phyloP scores from a whole-genome alignment of 495 filamentous ascomycete species.

The Lasiosphaeriaceae sp. region DNA sequence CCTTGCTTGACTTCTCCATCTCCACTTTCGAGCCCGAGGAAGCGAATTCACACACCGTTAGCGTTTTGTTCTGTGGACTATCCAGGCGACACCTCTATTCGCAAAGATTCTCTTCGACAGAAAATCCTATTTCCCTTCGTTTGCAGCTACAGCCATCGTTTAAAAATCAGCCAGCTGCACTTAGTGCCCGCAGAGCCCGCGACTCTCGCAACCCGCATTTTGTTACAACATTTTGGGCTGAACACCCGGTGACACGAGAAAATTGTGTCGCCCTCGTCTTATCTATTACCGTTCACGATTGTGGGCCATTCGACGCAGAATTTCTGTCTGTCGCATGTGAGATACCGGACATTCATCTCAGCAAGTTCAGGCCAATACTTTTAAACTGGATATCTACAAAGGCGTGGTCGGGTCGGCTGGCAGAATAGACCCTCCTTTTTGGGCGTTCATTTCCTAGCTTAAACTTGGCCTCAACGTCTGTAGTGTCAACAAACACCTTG shows the following conservation, averaged over 20 bases:
- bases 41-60: slow-evolving; percentile 8
- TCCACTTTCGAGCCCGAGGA: slow-evolving; percentile 24
- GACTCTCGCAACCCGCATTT: neutral
- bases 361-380: too few relatives aligned
- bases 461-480: neutral
- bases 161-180: slow-evolving; percentile 1
- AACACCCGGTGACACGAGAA: slow-evolving; percentile 10
- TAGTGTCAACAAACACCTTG: neutral
- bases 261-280: neutral
- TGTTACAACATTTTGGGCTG: neutral
- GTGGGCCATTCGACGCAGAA: neutral
- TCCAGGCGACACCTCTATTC: neutral
- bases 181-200: neutral
- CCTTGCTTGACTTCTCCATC: slow-evolving; percentile 22
- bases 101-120: slow-evolving; percentile 3
- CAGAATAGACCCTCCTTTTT: neutral
- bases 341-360: too few relatives aligned
- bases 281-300: neutral
- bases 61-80: neutral
- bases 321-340: neutral
- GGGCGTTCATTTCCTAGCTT: neutral
- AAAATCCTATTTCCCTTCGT: slow-evolving; percentile 11
- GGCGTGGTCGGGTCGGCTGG: neutral
- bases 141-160: slow-evolving; percentile 7
- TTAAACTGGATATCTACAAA: neutral